Base-by-base conservation (phyloP, 2,329 filamentous ascomycete genomes). In the Elsinoe perseae region DNA sequence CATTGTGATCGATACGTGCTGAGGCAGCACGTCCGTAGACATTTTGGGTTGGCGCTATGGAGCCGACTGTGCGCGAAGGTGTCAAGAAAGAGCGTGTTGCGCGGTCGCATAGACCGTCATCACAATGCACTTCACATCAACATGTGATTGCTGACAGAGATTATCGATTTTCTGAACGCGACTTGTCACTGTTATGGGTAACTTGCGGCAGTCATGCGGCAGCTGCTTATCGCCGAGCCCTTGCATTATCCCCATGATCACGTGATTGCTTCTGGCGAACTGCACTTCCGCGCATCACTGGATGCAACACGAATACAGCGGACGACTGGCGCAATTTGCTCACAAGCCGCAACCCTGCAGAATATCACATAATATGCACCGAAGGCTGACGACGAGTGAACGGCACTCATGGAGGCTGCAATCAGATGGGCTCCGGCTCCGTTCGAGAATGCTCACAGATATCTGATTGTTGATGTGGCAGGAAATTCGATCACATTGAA, bases 371-470 rank as follows among this genome's bases (percentile, higher is more conserved):
- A 21, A 2, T 10, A 27, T n/a, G 14, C n/a, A 3, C 21, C 12
- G 2, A 12, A 10, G 25, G 40, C 40, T 44, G 40, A 44, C 40
- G n/a, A 8, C 14, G 9, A 21, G 16, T 10, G 18, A 44, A 1
- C 20, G 9, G 2, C 1, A 23, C 20, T 42, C 53, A 82, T 82
- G 79, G 79, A 81, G 68, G 77, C 80, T 28, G 81, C 82, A 43
- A 80, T 85, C 60, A 77, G 82, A 64, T 85, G 81, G 80, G 84
- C 81, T 59, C 78, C 79, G 53, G 79, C 78, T 64, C 80, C 81
- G 44, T 77, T 75, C 61, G 65, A 71, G 62, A 65, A 73, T 62
- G 69, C 73, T 50, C 78, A 80, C 59, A 77, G 79, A 42, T 85
- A 85, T 67, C 72, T 85, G 54, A 74, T 81, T 50, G 80, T 83